A percentile compares a stretch with the other conserved stretches of the same genome.
These are phyloP conservation scores for Calocybe cyanea DNA, from an alignment of 768 basidiomycete species.

Conservation along the genomic window DNA sequence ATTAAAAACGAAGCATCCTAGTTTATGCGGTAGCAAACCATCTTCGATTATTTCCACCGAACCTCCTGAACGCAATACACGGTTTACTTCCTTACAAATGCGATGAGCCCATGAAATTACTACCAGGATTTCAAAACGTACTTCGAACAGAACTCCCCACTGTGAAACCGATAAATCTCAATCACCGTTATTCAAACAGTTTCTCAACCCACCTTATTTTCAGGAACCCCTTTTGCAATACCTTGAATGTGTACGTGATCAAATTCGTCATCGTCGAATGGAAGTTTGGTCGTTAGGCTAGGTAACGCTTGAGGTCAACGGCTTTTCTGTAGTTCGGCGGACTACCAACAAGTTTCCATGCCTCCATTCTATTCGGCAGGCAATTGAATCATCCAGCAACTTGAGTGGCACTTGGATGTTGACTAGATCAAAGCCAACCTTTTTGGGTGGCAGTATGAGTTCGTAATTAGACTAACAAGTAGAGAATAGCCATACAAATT, in stretches of 20 bases:
- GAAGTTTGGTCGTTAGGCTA: slow-evolving; percentile 71
- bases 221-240: slow-evolving; percentile 66
- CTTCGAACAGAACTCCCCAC: slow-evolving; percentile 71
- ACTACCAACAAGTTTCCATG: slow-evolving; percentile 70
- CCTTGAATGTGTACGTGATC: slow-evolving; percentile 73
- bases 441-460: neutral
- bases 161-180: slow-evolving; percentile 18
- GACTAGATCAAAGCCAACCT: slow-evolving; percentile 81
- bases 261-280: slow-evolving; percentile 81
- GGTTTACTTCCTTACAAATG: slow-evolving; percentile 59
- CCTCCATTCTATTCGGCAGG: slow-evolving; percentile 62
- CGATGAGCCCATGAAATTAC: neutral
- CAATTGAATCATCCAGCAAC: slow-evolving; percentile 46
- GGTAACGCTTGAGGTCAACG: slow-evolving; percentile 1
- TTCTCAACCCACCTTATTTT: slow-evolving; percentile 56
- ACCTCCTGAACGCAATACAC: slow-evolving; percentile 67
- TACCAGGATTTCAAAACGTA: slow-evolving; percentile 22
- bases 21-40: slow-evolving; percentile 42
- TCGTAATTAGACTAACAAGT: neutral
- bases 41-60: slow-evolving; percentile 71
- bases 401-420: slow-evolving; percentile 64
- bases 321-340: neutral
- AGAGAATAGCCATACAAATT: slow-evolving; percentile 47
- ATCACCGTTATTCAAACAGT: slow-evolving; percentile 6
- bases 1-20: no score